Evolutionary conservation across 78 protist genomes (phyloP).

Genomic region (Chrysochromulina tobinii): DNA sequence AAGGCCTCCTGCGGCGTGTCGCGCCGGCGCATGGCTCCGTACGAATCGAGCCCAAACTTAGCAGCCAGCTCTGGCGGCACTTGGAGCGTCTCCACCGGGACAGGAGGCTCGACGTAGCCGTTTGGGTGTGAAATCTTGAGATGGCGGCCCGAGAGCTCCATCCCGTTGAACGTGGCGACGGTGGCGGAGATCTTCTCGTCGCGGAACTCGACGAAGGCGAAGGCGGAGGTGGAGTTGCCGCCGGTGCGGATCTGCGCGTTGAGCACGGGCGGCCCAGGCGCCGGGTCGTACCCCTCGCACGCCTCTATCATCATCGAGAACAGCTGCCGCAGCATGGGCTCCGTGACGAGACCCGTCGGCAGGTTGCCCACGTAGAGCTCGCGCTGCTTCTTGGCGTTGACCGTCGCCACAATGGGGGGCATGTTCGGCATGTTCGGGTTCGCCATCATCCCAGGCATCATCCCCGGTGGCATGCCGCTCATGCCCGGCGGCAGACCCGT

Average conservation of each 20-base stretch:
- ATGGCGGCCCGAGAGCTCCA: neutral
- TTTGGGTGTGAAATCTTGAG: conserved; percentile 2
- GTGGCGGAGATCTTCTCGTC: neutral
- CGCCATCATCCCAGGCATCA: neutral
- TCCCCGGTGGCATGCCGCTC: too few species aligned
- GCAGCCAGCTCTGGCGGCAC: neutral
- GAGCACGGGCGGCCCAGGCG: neutral
- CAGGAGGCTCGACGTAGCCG: neutral
- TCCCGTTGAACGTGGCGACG: neutral
- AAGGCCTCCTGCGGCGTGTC: too few species aligned
- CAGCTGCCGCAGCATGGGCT: neutral
- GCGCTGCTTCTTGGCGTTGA: neutral
- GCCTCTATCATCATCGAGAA: neutral
- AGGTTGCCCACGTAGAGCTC: neutral
- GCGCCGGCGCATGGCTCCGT: neutral
- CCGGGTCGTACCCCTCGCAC: neutral
- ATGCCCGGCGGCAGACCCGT: too few species aligned
- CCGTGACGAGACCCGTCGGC: neutral
- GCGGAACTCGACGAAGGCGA: conserved; percentile 18
- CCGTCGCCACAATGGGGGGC: neutral
- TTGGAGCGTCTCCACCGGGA: neutral
- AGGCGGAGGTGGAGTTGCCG: too few species aligned
- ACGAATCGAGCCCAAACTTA: neutral
- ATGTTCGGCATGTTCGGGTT: neutral
- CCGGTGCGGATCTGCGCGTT: neutral